Conservation (phyloP, 768 basidiomycete species). For the Peribolospora baueri region DNA sequence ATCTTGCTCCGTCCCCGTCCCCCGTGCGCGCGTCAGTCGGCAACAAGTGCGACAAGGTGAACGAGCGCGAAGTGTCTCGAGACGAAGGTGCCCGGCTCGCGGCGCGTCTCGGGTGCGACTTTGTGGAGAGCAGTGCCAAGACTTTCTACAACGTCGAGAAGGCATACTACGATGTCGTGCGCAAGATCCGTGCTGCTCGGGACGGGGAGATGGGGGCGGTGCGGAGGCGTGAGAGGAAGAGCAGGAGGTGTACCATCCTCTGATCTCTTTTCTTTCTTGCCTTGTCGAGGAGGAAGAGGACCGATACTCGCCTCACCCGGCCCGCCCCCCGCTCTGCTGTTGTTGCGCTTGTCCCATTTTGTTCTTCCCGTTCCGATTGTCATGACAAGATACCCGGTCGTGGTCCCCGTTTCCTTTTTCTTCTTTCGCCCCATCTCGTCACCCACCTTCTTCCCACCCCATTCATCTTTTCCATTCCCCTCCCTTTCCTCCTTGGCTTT, state of each 20-base stretch:
- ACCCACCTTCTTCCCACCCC: background rate
- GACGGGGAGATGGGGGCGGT: background rate
- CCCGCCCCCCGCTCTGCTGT: background rate
- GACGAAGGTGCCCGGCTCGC: conserved; percentile 72
- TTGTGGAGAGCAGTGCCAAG: conserved; percentile 92
- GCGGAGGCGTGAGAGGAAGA: background rate
- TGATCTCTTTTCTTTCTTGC: background rate
- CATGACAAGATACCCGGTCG: background rate
- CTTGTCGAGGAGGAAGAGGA: background rate
- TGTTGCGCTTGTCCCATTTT: background rate
- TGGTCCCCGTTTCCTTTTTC: background rate
- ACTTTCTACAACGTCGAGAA: conserved; percentile 75
- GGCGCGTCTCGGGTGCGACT: conserved; percentile 63
- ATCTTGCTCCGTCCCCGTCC: too few relatives aligned
- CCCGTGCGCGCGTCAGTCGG: conserved; percentile 29
- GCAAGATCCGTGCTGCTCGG: conserved; percentile 2
- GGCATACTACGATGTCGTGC: conserved; percentile 64
- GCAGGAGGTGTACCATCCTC: conserved; percentile 5
- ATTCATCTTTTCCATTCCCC: background rate
- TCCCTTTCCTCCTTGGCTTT: background rate
- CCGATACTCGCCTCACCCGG: background rate
- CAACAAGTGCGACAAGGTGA: conserved; percentile 93
- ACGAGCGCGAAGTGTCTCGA: conserved; percentile 77
- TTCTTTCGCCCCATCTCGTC: too few relatives aligned
- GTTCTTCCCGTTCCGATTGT: background rate